These are phyloP conservation scores for Murraya paniculata DNA, from an alignment of 345 rosid genomes.

Conservation along the genomic window DNA sequence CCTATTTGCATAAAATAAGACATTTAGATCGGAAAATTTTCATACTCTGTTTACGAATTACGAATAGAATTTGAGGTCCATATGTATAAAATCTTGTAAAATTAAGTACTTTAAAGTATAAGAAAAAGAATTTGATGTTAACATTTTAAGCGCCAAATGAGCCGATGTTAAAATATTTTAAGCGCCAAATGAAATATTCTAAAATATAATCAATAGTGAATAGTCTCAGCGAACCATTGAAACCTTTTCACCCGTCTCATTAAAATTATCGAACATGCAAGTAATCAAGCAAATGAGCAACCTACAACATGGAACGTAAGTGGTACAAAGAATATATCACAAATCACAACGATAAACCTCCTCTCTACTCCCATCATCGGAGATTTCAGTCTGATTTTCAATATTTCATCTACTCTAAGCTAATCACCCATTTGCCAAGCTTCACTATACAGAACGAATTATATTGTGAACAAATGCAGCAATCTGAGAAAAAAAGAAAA, in stretches of 20 bases:
- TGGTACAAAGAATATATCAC: background rate
- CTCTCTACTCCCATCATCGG: background rate
- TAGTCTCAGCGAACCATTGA: background rate
- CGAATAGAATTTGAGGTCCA: no score
- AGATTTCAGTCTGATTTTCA: background rate
- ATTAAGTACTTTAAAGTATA: no score
- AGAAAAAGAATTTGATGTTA: no score
- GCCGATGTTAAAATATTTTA: no score
- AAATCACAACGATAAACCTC: no score
- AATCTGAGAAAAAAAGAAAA: background rate
- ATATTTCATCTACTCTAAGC: background rate
- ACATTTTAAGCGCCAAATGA: no score
- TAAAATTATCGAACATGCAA: background rate
- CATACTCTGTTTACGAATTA: no score
- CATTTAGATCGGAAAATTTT: no score
- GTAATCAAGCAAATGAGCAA: background rate
- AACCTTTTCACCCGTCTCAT: background rate
- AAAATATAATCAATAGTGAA: no score
- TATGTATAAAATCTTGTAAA: no score
- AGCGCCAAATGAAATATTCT: background rate
- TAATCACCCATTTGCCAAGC: background rate
- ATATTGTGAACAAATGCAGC: background rate
- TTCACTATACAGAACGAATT: constrained; percentile 1
- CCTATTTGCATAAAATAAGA: no score
- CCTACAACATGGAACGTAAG: background rate